Conservation (phyloP, 768 basidiomycete species). For the Clitopilus hobsonii region DNA sequence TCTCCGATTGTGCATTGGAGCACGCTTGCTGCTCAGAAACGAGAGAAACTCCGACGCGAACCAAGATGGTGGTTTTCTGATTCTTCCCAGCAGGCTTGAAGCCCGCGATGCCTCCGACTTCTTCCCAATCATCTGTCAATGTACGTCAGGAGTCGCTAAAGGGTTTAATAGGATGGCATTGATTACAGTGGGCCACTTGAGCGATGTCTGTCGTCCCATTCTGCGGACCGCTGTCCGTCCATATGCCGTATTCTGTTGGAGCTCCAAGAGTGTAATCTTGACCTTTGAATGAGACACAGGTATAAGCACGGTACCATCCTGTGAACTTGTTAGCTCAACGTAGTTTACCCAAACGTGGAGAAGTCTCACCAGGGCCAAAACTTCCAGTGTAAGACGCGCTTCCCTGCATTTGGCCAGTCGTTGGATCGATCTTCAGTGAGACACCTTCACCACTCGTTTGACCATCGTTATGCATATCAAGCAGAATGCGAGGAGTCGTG, state of each 20-base stretch:
- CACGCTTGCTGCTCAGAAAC: constrained; percentile 60
- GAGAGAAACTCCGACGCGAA: constrained; percentile 62
- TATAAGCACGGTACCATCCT: background rate
- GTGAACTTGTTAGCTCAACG: background rate
- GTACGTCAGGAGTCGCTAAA: too few species aligned
- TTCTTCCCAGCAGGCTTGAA: constrained; percentile 37
- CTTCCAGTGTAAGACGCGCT: constrained; percentile 44
- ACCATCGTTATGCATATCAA: constrained; percentile 63
- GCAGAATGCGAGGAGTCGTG: constrained; percentile 43
- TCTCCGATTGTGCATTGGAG: constrained; percentile 54
- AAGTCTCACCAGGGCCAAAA: constrained; percentile 44
- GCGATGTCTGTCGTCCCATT: background rate
- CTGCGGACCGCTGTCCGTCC: background rate
- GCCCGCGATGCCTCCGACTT: constrained; percentile 45
- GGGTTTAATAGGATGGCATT: background rate
- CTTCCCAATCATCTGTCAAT: background rate
- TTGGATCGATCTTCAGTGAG: constrained; percentile 40
- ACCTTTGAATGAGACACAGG: constrained; percentile 2
- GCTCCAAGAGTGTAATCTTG: background rate
- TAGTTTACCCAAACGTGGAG: background rate
- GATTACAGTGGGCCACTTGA: background rate
- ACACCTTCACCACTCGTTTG: constrained; percentile 46
- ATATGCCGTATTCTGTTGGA: background rate
- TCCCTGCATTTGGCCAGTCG: constrained; percentile 45
- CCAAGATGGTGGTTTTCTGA: constrained; percentile 40